Conservation (phyloP, 768 basidiomycete species). For the Tricholomella constricta region DNA sequence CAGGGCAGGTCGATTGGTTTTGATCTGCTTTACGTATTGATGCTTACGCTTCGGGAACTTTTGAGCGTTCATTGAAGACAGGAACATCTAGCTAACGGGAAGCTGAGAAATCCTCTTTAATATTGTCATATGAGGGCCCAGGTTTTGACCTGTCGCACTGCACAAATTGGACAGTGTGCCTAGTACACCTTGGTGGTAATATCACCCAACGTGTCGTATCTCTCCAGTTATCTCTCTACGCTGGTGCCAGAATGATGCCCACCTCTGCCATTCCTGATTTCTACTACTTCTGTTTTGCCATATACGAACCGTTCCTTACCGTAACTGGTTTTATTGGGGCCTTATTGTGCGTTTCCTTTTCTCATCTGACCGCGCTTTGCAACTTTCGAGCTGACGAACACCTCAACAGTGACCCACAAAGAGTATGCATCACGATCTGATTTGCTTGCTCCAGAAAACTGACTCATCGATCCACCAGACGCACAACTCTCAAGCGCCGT, state of each 20-base stretch:
- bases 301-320: conserved; percentile 73
- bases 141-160: conserved; percentile 3
- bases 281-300: conserved; percentile 74
- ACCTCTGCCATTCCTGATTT: conserved; percentile 68
- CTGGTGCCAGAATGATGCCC: conserved; percentile 36
- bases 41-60: conserved; percentile 15
- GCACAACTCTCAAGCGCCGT: conserved; percentile 76
- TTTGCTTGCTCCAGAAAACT: background rate
- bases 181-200: conserved; percentile 8
- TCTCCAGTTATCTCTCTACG: background rate
- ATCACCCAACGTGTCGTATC: conserved; percentile 7
- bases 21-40: conserved; percentile 12
- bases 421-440: conserved; percentile 41
- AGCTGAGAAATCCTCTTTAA: conserved; percentile 21
- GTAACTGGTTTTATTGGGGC: conserved; percentile 67
- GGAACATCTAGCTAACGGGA: conserved; percentile 14
- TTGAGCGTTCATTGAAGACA: conserved; percentile 6
- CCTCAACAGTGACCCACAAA: conserved; percentile 55
- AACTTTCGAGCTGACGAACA: conserved; percentile 7
- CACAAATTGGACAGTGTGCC: background rate
- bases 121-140: conserved; percentile 16
- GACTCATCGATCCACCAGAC: conserved; percentile 41
- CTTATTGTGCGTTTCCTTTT: conserved; percentile 38
- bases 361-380: background rate
- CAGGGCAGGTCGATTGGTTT: conserved; percentile 34